Evolutionary conservation across 2,329 filamentous ascomycete genomes (phyloP).

Genomic region (Neofusicoccum parvum): DNA sequence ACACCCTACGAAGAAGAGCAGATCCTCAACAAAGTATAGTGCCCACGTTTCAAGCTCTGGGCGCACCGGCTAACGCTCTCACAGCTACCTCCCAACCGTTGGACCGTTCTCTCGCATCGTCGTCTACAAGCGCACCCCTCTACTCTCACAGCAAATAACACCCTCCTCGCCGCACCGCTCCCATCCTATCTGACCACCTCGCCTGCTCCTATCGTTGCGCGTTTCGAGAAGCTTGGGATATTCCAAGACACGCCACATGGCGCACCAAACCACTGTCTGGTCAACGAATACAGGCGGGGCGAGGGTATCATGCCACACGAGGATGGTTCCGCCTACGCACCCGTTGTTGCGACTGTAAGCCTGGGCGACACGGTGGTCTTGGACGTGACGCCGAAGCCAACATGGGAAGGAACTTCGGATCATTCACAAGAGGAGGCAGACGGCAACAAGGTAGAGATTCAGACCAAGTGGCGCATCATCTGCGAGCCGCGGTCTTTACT

Average conservation of each 20-base stretch:
- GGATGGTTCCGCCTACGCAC: slow-evolving; percentile 84
- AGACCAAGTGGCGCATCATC: slow-evolving; percentile 56
- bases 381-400: slow-evolving; percentile 62
- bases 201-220: slow-evolving; percentile 63
- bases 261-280: slow-evolving; percentile 83
- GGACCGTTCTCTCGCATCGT: slow-evolving; percentile 86
- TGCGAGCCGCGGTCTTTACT: slow-evolving; percentile 83
- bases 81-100: slow-evolving; percentile 59
- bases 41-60: not conserved
- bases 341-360: slow-evolving; percentile 88
- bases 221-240: slow-evolving; percentile 50
- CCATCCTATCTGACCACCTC: slow-evolving; percentile 70
- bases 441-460: not conserved
- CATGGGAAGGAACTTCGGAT: slow-evolving; percentile 50
- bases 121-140: slow-evolving; percentile 91
- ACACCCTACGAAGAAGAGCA: slow-evolving; percentile 69
- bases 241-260: slow-evolving; percentile 66
- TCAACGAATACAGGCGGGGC: slow-evolving; percentile 87
- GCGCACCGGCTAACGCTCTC: not conserved
- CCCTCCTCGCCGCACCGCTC: slow-evolving; percentile 72
- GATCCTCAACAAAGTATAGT: slow-evolving; percentile 69
- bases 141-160: slow-evolving; percentile 72
- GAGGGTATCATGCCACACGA: slow-evolving; percentile 98
- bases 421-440: not conserved
- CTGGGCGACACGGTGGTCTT: slow-evolving; percentile 77